Evolutionary conservation across 345 rosid species (phyloP), one percentile per base, ranked within the genome.

Genomic region (Populus pruinosa): DNA sequence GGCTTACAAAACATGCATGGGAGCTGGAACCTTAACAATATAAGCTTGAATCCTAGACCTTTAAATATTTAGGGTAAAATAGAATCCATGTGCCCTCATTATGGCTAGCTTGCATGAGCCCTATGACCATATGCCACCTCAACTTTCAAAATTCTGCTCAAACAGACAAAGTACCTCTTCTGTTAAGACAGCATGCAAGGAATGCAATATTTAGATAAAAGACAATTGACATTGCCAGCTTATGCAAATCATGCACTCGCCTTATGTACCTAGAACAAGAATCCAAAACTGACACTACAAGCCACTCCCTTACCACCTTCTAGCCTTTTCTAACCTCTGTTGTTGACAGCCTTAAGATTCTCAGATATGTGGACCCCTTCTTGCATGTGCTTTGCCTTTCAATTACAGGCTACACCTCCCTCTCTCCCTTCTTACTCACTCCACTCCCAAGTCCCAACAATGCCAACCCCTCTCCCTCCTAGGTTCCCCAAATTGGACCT

Each of bases 271-370:
- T 64, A 61, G 23, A 8, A 16, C 1, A 23, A 39, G 41, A 35
- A 44, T 11, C 55, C 35, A 21, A 35, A 31, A 35, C 43, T 6
- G 50, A 50, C 16, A 20, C 9, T 23, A 20, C 14, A 72, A 23
- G 21, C 67, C 76, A 14, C 50, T 44, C 47, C 11, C 27, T 3
- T 6, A 9, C 69, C 69, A 7, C 8, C 31, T 35, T 8, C 38
- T 29, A 25, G 27, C 17, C 62, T 29, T 50, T 33, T 27, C 25
- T 21, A 39, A 67, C 5, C 41, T 35, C 6, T 64, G 68, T 23
- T 25, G 12, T 44, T 56, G 77, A 74, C 77, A 74, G 70, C 70
- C 53, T 62, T 73, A 63, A 23, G 69, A 74, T 74, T 62, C 77
- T 62, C 59, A 61, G 38, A 43, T 61, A 23, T 38, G 44, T 61